Evolutionary conservation across 257 asterid species (phyloP).

Genomic region (Petrea volubilis): DNA sequence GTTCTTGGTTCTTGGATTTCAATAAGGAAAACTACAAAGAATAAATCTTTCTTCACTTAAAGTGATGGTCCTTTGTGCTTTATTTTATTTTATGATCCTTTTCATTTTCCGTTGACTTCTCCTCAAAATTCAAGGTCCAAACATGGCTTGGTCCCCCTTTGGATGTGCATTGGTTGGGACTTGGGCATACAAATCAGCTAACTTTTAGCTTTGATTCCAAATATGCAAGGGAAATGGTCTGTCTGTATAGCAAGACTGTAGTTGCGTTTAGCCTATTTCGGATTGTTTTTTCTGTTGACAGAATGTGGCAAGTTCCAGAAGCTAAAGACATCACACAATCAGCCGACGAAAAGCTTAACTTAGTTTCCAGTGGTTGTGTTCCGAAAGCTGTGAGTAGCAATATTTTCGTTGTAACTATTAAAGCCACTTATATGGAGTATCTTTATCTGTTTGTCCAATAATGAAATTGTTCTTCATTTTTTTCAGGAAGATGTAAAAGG

Average conservation of each 20-base stretch:
- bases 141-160: not conserved
- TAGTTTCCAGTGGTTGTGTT: slow-evolving; percentile 62
- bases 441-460: not conserved
- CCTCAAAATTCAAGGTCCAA: no score
- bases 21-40: no score
- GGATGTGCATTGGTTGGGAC: not conserved
- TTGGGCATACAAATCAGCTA: not conserved
- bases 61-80: no score
- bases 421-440: not conserved
- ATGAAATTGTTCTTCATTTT: slow-evolving; percentile 18
- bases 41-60: no score
- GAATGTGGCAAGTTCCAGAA: slow-evolving; percentile 89
- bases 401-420: not conserved
- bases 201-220: not conserved
- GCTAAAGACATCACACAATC: slow-evolving; percentile 51
- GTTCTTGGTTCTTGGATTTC: no score
- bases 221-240: not conserved
- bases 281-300: slow-evolving; percentile 30
- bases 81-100: no score
- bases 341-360: slow-evolving; percentile 51
- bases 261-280: not conserved
- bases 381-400: slow-evolving; percentile 54
- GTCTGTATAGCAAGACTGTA: not conserved
- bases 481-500: slow-evolving; percentile 45
- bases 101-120: no score